Evolutionary conservation across 129 eudicot species (phyloP).

Genomic region (Helichrysum umbraculigerum): DNA sequence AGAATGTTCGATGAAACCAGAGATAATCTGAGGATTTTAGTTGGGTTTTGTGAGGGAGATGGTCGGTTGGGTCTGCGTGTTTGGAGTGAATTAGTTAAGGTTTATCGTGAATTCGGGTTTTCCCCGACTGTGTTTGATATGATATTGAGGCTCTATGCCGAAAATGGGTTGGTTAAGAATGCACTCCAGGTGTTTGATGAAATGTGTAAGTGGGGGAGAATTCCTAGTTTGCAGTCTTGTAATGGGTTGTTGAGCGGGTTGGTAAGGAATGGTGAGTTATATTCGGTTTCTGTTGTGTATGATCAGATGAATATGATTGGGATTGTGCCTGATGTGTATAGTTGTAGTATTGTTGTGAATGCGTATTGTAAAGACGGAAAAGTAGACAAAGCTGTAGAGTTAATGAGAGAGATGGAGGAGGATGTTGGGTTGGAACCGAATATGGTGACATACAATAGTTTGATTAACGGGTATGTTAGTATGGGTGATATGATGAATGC

Average conservation of each 20-base stretch:
- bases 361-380: slow-evolving; percentile 78
- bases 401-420: slow-evolving; percentile 50
- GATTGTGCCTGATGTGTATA: slow-evolving; percentile 73
- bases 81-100: slow-evolving; percentile 55
- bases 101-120: slow-evolving; percentile 69
- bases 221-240: slow-evolving; percentile 72
- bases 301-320: slow-evolving; percentile 66
- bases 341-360: slow-evolving; percentile 69
- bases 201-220: slow-evolving; percentile 61
- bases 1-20: slow-evolving; percentile 67
- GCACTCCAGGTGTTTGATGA: slow-evolving; percentile 87
- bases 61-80: slow-evolving; percentile 12
- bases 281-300: slow-evolving; percentile 51
- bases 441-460: slow-evolving; percentile 66
- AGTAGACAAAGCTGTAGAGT: slow-evolving; percentile 50
- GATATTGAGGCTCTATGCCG: slow-evolving; percentile 53
- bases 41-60: slow-evolving; percentile 36
- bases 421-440: slow-evolving; percentile 57
- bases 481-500: slow-evolving; percentile 59
- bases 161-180: slow-evolving; percentile 56
- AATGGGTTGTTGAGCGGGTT: slow-evolving; percentile 68
- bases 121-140: slow-evolving; percentile 79
- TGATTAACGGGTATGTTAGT: slow-evolving; percentile 74
- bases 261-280: slow-evolving; percentile 49
- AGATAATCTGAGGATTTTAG: slow-evolving; percentile 39